A percentile compares a stretch with the other conserved stretches of the same genome.
Evolutionary conservation across 108 stramenopile species (phyloP).

Genomic region (Cyclotella sp.): DNA sequence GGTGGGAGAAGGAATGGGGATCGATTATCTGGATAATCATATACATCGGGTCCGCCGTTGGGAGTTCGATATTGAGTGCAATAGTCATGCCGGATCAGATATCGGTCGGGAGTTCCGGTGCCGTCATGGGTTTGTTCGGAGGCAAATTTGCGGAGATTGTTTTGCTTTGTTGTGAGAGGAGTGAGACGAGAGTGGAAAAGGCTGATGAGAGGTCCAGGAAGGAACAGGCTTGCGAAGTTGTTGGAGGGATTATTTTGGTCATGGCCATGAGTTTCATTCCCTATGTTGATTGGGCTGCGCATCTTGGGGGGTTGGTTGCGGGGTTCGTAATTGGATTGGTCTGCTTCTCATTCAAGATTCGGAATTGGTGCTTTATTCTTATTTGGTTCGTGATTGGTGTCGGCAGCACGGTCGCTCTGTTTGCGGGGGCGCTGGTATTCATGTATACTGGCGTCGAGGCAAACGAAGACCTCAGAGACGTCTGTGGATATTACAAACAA

Average conservation of each 20-base stretch:
- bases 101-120: slow-evolving; percentile 80
- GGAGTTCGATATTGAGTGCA: slow-evolving; percentile 61
- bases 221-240: slow-evolving; percentile 70
- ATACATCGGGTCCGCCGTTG: slow-evolving; percentile 71
- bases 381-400: slow-evolving; percentile 71
- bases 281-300: slow-evolving; percentile 85
- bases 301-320: slow-evolving; percentile 77
- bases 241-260: slow-evolving; percentile 65
- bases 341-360: slow-evolving; percentile 62
- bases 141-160: slow-evolving; percentile 83
- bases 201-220: slow-evolving; percentile 69
- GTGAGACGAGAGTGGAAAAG: slow-evolving; percentile 55
- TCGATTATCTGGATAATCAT: slow-evolving; percentile 66
- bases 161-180: slow-evolving; percentile 63
- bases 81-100: slow-evolving; percentile 78
- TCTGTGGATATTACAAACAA: slow-evolving; percentile 85
- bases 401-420: slow-evolving; percentile 54
- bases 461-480: slow-evolving; percentile 74
- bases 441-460: slow-evolving; percentile 76
- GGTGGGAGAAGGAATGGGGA: slow-evolving; percentile 90
- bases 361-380: slow-evolving; percentile 53
- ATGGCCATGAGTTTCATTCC: slow-evolving; percentile 58
- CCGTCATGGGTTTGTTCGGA: slow-evolving; percentile 88
- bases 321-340: slow-evolving; percentile 74
- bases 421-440: slow-evolving; percentile 44